A percentile compares a stretch with the other conserved stretches of the same genome.
Conservation (phyloP, 2,329 filamentous ascomycete genomes). For the Penicillium sp. region DNA sequence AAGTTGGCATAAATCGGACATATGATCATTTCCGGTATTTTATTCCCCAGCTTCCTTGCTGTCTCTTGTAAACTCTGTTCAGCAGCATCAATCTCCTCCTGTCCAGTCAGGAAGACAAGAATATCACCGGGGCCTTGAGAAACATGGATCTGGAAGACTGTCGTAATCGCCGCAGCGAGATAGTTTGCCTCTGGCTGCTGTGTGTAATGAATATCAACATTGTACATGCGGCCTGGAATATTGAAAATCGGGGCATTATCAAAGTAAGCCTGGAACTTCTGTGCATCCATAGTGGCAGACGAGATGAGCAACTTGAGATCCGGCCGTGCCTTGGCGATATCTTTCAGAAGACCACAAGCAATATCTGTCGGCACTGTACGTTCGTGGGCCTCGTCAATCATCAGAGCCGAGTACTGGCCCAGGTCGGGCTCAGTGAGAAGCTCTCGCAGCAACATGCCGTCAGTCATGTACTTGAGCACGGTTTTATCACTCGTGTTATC, state of each 20-base stretch:
- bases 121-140: slow-evolving; percentile 86
- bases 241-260: slow-evolving; percentile 93
- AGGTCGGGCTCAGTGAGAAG: slow-evolving; percentile 88
- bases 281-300: slow-evolving; percentile 91
- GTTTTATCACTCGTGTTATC: slow-evolving; percentile 91
- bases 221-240: slow-evolving; percentile 85
- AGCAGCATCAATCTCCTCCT: slow-evolving; percentile 92
- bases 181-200: slow-evolving; percentile 93
- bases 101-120: slow-evolving; percentile 90
- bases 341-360: slow-evolving; percentile 83
- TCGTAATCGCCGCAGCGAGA: slow-evolving; percentile 86
- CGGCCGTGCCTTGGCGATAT: slow-evolving; percentile 79
- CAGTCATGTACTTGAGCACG: slow-evolving; percentile 93
- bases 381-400: slow-evolving; percentile 98
- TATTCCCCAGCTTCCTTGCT: slow-evolving; percentile 80
- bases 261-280: slow-evolving; percentile 91
- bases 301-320: slow-evolving; percentile 92
- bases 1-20: slow-evolving; percentile 95
- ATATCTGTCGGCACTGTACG: slow-evolving; percentile 91
- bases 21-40: slow-evolving; percentile 84
- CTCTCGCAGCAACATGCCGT: slow-evolving; percentile 90
- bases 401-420: slow-evolving; percentile 80
- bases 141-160: slow-evolving; percentile 92
- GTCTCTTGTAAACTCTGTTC: slow-evolving; percentile 86
- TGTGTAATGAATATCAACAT: slow-evolving; percentile 90